Conservation (phyloP, 2,329 filamentous ascomycete species). For the Pseudophaeomoniella oleicola region DNA sequence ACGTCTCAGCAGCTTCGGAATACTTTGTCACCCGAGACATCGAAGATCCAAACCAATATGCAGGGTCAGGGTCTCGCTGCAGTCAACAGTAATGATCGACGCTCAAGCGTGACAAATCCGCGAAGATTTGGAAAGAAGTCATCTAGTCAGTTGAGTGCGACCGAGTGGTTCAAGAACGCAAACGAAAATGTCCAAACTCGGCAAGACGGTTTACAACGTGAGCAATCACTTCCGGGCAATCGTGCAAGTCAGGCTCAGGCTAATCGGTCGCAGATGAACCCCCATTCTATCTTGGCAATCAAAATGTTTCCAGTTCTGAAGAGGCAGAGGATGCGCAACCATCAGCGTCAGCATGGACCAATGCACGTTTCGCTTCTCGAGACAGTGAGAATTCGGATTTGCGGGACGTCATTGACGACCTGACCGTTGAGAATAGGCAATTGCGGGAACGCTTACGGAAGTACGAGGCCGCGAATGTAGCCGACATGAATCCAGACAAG, state of each 20-base stretch:
- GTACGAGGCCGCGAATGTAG: slow-evolving; percentile 52
- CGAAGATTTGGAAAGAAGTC: no score
- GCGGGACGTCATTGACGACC: slow-evolving; percentile 70
- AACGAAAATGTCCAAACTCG: slow-evolving; percentile 31
- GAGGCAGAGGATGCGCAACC: slow-evolving; percentile 9
- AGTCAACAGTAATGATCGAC: no score
- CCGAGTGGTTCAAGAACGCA: slow-evolving; percentile 33
- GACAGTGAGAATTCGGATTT: slow-evolving; percentile 59
- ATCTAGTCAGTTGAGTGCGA: not conserved
- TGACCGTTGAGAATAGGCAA: slow-evolving; percentile 71
- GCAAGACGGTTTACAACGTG: slow-evolving; percentile 16
- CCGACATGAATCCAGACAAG: slow-evolving; percentile 58
- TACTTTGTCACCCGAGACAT: not conserved
- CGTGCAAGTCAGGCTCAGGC: not conserved
- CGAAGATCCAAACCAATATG: no score
- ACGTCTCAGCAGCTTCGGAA: not conserved
- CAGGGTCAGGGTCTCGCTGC: no score
- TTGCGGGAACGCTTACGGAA: slow-evolving; percentile 58
- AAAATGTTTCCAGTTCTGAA: slow-evolving; percentile 9
- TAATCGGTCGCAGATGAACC: slow-evolving; percentile 17
- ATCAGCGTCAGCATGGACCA: slow-evolving; percentile 18
- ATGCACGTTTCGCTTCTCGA: slow-evolving; percentile 16
- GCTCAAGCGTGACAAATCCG: no score
- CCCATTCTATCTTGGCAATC: slow-evolving; percentile 19
- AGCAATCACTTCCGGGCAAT: not conserved